A percentile compares a stretch with the other conserved stretches of the same genome.
Conservation (phyloP, 148 eudicot species). For the Chenopodium berlandieri region DNA sequence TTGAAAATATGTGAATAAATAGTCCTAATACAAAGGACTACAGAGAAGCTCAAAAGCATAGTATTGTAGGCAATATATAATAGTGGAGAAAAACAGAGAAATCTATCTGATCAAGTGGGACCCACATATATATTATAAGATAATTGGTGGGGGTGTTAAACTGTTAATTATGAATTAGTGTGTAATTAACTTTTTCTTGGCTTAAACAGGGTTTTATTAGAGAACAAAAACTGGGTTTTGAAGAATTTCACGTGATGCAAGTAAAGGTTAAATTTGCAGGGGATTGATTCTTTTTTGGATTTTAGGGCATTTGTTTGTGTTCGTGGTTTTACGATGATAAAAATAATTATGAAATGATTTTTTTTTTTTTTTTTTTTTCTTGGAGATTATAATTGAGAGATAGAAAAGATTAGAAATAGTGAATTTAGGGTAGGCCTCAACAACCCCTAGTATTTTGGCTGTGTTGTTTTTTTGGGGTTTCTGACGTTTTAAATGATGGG, state of each 20-base stretch:
- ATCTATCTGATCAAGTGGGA: neutral
- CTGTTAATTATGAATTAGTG: neutral
- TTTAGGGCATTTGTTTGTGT: neutral
- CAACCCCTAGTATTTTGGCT: neutral
- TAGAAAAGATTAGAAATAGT: neutral
- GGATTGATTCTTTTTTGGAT: neutral
- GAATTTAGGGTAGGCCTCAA: neutral
- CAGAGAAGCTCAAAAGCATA: neutral
- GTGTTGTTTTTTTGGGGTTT: neutral
- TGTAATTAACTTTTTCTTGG: neutral
- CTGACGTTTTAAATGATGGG: neutral
- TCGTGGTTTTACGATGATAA: neutral
- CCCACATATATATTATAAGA: neutral
- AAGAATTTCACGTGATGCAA: neutral
- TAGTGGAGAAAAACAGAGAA: neutral
- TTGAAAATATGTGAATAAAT: neutral
- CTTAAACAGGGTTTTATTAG: neutral
- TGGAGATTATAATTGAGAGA: neutral
- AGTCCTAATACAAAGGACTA: neutral
- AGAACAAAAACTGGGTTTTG: neutral
- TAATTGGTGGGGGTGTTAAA: neutral
- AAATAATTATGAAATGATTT: neutral
- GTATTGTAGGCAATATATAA: slow-evolving; percentile 1
- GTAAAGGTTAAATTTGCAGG: neutral
- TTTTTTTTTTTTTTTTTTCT: neutral